Evolutionary conservation across 1,139 yeast genomes (phyloP), one percentile per base, ranked within the genome.

Genomic region (Suhomyces anneliseae): DNA sequence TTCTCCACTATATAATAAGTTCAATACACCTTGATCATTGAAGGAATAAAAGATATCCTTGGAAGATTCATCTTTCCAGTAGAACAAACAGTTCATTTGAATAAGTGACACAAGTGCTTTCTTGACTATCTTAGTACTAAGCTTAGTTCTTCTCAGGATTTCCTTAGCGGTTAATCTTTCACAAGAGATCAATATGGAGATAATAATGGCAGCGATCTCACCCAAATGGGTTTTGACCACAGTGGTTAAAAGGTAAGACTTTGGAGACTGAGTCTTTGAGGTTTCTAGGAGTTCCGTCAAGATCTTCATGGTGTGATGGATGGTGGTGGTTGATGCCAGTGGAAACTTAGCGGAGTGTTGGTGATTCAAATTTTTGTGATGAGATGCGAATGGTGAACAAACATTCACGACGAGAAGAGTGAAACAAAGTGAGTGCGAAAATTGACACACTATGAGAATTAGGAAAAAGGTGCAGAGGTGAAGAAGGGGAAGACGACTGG

Each of bases 1-100:
- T 44, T 88, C 88, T 32, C 96, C 97, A 34, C 92, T 76, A 65
- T 90, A 88, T 32, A 90, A 63, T 45, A 89, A 70, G 45, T 79
- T 65, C 55, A 83, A 72, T 24, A 85, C 69, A 7, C 96, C 96
- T 27, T 72, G 76, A 53, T 83, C 85, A 57, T 85, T 78, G 52
- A 84, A 79, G 35, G 74, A 75, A 62, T 90, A 90, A 55, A 70
- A 79, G 1, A 78, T 74, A 1, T 61, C 57, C 7, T 65, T 59
- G 11, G 66, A 54, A 0, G 68, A 63, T 26, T 76, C 78, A 8
- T 76, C 83, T 52, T 62, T 57, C 76, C 82, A 78, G 56, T 78
- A 79, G 26, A 70, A 73, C 19, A 84, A 77, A 61, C 92, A 83
- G 51, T 81, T 78, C 48, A 86, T 67, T 62, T 87, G 93, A 42